Conservation (phyloP, 192 early-diverging fungal genomes). For the Rhizophagus prolifer region DNA sequence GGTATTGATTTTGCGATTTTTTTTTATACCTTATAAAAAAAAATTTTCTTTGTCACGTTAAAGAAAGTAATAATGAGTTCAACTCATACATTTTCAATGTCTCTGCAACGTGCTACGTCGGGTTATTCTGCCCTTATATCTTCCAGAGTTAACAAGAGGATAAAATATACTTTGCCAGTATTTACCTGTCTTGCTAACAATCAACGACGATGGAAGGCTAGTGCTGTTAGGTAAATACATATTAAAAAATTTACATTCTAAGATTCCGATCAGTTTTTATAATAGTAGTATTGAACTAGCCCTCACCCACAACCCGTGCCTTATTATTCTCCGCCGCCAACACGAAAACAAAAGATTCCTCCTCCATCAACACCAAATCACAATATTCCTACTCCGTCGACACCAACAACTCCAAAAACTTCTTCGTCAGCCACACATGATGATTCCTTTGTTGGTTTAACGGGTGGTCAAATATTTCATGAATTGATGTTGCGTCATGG, state of each 20-base stretch:
- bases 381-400: background rate
- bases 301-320: background rate
- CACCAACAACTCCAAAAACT: background rate
- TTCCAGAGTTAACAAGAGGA: background rate
- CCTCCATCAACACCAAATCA: background rate
- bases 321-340: slow-evolving; percentile 5
- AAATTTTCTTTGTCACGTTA: background rate
- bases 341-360: slow-evolving; percentile 5
- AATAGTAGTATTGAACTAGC: background rate
- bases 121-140: background rate
- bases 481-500: slow-evolving; percentile 96
- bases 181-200: background rate
- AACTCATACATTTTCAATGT: background rate
- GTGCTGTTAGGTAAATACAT: slow-evolving; percentile 8
- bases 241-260: no score
- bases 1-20: background rate
- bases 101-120: background rate
- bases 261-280: no score
- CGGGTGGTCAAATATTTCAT: slow-evolving; percentile 98
- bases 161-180: background rate
- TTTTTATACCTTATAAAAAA: background rate
- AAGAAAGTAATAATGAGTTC: background rate
- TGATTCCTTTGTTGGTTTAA: slow-evolving; percentile 89
- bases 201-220: slow-evolving; percentile 24
- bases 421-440: slow-evolving; percentile 55